phyloP scores from a whole-genome alignment of 768 basidiomycete genomes.

The Pulveroboletus sp. region DNA sequence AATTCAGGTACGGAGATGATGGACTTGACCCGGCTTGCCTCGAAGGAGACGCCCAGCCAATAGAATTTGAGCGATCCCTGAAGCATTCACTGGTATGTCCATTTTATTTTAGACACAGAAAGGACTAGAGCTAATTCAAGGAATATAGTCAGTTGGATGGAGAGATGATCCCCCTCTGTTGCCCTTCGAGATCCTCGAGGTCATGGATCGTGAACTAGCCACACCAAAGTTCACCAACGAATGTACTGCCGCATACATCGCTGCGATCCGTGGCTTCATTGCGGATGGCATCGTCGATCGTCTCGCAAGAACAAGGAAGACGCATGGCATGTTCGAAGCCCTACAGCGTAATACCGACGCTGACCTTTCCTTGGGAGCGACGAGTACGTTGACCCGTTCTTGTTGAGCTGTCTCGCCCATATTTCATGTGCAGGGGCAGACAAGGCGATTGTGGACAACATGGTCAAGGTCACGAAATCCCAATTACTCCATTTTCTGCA shows the following conservation, averaged over 20 bases:
- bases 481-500: conserved; percentile 79
- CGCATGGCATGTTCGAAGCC: conserved; percentile 81
- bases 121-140: conserved; percentile 4
- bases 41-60: conserved; percentile 91
- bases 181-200: conserved; percentile 80
- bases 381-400: conserved; percentile 41
- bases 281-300: conserved; percentile 56
- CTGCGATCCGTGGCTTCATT: conserved; percentile 68
- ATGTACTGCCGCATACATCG: conserved; percentile 67
- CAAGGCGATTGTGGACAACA: conserved; percentile 80
- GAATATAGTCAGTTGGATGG: conserved; percentile 56
- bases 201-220: conserved; percentile 60
- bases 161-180: conserved; percentile 61
- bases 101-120: neutral
- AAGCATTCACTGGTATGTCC: conserved; percentile 67
- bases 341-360: conserved; percentile 63
- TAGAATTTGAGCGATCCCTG: conserved; percentile 87
- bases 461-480: conserved; percentile 77
- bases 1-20: conserved; percentile 96
- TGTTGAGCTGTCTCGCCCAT: neutral
- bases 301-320: conserved; percentile 62
- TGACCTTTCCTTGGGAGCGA: conserved; percentile 71
- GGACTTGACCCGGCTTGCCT: conserved; percentile 94
- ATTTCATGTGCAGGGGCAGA: conserved; percentile 46
- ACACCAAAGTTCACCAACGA: conserved; percentile 57